These are phyloP conservation scores for Solanum chiquidenum DNA, from an alignment of 257 asterid species.

Conservation along the genomic window DNA sequence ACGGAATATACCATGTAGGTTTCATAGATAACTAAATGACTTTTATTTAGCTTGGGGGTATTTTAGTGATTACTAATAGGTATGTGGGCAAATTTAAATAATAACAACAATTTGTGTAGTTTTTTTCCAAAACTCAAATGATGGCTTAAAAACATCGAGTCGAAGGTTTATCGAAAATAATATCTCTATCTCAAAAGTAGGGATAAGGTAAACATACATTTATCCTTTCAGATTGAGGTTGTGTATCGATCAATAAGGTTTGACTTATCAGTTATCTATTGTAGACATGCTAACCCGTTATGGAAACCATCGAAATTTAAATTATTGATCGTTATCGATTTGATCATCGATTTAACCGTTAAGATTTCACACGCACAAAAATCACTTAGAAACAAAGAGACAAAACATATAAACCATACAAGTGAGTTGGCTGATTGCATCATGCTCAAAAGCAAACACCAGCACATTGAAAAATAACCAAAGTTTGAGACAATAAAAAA, in stretches of 20 bases:
- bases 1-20: no score
- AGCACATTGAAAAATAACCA: not conserved
- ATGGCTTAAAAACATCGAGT: not conserved
- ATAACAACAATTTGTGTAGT: no score
- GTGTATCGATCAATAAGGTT: no score
- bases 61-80: not conserved
- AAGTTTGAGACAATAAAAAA: not conserved
- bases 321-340: not conserved
- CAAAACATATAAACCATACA: not conserved
- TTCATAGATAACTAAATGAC: no score
- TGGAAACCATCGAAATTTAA: not conserved
- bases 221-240: not conserved
- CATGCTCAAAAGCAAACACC: not conserved
- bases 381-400: not conserved
- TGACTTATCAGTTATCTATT: no score
- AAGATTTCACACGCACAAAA: not conserved
- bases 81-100: no score
- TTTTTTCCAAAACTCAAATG: no score
- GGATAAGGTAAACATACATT: not conserved
- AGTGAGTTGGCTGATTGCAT: not conserved
- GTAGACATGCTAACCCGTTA: no score
- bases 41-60: no score
- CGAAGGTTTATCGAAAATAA: not conserved
- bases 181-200: not conserved
- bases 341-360: not conserved